These are phyloP conservation scores for Hibiscus syriacus DNA, from an alignment of 345 rosid species.

Conservation along the genomic window DNA sequence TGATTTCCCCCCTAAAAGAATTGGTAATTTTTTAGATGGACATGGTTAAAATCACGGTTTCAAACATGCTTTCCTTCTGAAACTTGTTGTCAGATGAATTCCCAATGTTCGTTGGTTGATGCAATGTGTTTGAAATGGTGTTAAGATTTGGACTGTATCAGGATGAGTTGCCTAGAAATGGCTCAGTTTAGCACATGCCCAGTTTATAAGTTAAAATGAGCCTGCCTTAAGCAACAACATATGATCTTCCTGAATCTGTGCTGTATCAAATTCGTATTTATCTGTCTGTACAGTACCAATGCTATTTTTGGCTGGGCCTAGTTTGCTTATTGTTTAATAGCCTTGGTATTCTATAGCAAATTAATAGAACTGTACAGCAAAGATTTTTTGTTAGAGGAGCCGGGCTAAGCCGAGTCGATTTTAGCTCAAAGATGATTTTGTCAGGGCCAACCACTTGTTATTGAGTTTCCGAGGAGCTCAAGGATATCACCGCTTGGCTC, in stretches of 20 bases:
- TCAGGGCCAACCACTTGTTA: neutral
- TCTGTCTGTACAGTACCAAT: neutral
- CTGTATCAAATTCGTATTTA: constrained; percentile 1
- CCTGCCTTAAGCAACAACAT: constrained; percentile 11
- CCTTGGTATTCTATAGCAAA: constrained; percentile 5
- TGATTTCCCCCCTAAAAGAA: neutral
- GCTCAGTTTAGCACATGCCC: constrained; percentile 1
- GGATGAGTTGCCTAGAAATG: constrained; percentile 4
- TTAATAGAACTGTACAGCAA: neutral
- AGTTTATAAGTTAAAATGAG: constrained; percentile 11
- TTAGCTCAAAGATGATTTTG: constrained; percentile 11
- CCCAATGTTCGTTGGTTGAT: neutral
- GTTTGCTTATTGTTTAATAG: constrained; percentile 11
- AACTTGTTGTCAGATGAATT: neutral
- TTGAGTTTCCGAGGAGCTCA: constrained; percentile 1
- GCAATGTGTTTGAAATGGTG: neutral
- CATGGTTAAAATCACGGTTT: neutral
- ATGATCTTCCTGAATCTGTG: neutral
- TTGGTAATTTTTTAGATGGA: neutral
- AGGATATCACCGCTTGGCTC: constrained; percentile 8
- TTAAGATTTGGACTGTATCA: neutral
- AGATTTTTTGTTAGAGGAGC: constrained; percentile 6
- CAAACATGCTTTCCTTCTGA: neutral
- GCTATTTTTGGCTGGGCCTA: constrained; percentile 4
- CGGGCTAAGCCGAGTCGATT: constrained; percentile 10